A percentile compares a stretch with the other conserved stretches of the same genome.
Conservation (phyloP, 2,329 filamentous ascomycete species). For the Diaporthe batatas region DNA sequence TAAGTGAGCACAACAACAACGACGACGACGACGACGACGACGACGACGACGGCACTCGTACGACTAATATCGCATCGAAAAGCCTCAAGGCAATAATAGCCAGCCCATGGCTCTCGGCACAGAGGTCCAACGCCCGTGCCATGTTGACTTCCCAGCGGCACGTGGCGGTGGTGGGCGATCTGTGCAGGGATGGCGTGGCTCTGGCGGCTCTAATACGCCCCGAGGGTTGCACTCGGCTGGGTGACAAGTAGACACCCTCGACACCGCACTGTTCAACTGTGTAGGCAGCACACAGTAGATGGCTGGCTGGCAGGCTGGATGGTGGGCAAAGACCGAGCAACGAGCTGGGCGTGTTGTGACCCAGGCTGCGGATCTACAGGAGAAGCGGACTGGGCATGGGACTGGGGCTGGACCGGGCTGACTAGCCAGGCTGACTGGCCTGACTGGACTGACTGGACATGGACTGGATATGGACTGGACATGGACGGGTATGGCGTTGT, state of each 20-base stretch:
- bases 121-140: constrained; percentile 14
- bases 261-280: not conserved
- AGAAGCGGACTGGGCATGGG: constrained; percentile 17
- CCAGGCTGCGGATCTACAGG: constrained; percentile 34
- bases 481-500: constrained; percentile 33
- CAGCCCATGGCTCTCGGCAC: constrained; percentile 8
- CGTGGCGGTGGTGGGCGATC: constrained; percentile 40
- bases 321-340: constrained; percentile 14
- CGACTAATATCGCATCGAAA: not conserved
- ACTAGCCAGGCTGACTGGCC: too few species aligned
- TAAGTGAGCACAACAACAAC: not conserved
- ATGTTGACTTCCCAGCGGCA: constrained; percentile 21
- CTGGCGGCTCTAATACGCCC: constrained; percentile 30
- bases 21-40: not conserved
- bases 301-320: constrained; percentile 1
- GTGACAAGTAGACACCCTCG: constrained; percentile 13
- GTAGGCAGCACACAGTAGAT: not conserved
- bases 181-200: constrained; percentile 34
- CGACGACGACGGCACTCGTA: constrained; percentile 1
- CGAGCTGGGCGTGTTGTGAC: constrained; percentile 28
- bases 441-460: not conserved
- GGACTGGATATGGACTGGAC: not conserved
- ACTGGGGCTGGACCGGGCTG: not conserved
- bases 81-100: not conserved
- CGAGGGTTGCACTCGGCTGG: constrained; percentile 32